These are phyloP conservation scores for Fusarium nanum DNA, from an alignment of 2,329 filamentous ascomycete genomes.

Conservation along the genomic window DNA sequence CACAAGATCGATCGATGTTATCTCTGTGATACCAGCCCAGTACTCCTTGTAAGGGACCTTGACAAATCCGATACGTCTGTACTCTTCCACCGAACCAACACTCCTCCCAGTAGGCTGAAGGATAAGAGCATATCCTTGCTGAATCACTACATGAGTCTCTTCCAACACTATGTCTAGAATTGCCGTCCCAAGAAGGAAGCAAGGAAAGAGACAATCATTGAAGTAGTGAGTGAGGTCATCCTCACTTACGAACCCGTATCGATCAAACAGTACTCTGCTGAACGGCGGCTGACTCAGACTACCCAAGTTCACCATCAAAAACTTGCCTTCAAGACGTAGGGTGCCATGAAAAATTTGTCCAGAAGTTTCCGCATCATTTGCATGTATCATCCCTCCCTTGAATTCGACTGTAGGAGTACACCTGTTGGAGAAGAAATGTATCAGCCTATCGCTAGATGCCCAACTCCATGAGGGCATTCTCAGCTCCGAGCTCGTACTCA, in stretches of 20 bases:
- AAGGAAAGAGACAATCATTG: neutral
- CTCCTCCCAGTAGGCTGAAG: neutral
- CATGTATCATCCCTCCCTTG: neutral
- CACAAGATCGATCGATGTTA: neutral
- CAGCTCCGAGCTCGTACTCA: no score
- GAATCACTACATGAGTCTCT: neutral
- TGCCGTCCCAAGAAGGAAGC: neutral
- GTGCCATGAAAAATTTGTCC: neutral
- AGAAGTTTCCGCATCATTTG: neutral
- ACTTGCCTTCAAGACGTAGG: neutral
- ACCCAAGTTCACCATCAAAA: neutral
- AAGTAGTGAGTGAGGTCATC: neutral
- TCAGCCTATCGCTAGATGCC: neutral
- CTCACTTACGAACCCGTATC: neutral
- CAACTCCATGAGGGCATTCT: constrained; percentile 12
- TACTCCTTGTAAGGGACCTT: neutral
- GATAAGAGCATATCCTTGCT: neutral
- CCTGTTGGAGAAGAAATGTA: neutral
- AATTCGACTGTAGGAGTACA: neutral
- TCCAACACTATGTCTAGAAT: no score
- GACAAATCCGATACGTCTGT: neutral
- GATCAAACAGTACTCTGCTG: neutral
- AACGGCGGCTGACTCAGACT: neutral
- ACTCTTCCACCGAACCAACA: neutral
- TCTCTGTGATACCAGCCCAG: neutral